Percentiles rank a stretch among this genome's conserved stretches.
Evolutionary conservation across 2,329 filamentous ascomycete genomes (phyloP).

Genomic region (Cladorrhinum sp.): DNA sequence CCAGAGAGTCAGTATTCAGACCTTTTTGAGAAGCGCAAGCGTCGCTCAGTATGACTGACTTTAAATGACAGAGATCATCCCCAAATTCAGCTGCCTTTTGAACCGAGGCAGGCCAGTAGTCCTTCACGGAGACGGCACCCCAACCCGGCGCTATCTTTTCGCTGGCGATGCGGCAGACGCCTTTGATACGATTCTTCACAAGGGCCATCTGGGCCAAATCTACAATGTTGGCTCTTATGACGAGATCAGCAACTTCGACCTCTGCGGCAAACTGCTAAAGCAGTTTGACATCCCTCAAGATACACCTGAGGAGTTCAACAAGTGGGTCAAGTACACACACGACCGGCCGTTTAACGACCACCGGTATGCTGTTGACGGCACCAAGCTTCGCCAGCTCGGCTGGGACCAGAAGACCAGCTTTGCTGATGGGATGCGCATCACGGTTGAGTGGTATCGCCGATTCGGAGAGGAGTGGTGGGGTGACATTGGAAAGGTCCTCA

Average conservation of each 20-base stretch:
- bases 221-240: constrained; percentile 81
- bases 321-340: constrained; percentile 70
- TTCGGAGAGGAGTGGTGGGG: constrained; percentile 71
- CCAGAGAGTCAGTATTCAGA: constrained; percentile 64
- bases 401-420: constrained; percentile 68
- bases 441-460: constrained; percentile 66
- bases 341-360: constrained; percentile 78
- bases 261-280: constrained; percentile 63
- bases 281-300: constrained; percentile 57
- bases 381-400: constrained; percentile 63
- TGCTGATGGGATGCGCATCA: constrained; percentile 58
- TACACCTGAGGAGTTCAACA: constrained; percentile 51
- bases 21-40: background rate
- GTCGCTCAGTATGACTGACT: background rate
- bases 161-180: constrained; percentile 77
- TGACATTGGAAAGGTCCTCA: constrained; percentile 65
- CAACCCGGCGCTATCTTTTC: constrained; percentile 72
- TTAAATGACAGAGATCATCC: constrained; percentile 65
- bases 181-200: constrained; percentile 80
- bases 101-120: constrained; percentile 64
- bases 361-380: constrained; percentile 68
- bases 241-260: constrained; percentile 70
- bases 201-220: constrained; percentile 67
- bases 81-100: constrained; percentile 74
- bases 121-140: constrained; percentile 72